Base-by-base conservation (phyloP, 2,329 filamentous ascomycete species). In the Aspergillus clavatus region DNA sequence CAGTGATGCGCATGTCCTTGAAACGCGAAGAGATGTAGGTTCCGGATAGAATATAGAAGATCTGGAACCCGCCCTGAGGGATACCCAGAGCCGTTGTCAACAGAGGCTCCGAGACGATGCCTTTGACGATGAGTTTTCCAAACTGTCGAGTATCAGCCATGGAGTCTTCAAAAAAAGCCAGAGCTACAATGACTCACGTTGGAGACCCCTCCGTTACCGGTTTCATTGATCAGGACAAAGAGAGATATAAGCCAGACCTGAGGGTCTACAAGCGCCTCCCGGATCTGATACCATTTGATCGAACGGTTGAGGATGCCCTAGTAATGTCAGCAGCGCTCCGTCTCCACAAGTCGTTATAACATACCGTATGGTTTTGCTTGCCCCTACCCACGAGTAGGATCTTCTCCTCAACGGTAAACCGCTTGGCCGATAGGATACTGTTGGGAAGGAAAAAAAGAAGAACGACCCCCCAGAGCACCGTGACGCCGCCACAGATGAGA, bases 1-100 rank as follows among this genome's bases (percentile, higher is more conserved):
- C 68, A 18, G 68, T 62, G 0, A 77, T 81, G 3, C 77, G 70
- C 2, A 66, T 60, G 38, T 80, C 78, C 42, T 67, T 70, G 48
- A 78, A 66, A n/a, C 63, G 68, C 3, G 75, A 74, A 0, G 79
- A 77, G 2, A 78, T 56, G 40, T 66, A 80, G 1, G 76, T 72
- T 2, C 77, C 78, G 0, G 70, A 67, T 7, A 81, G 68, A 27
- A 81, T 73, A 35, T 50, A 62, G n/a, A 78, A 58, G 3, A 78
- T 68, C 43, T 78, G 76, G 52, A 77, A 79, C 1, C 68, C 73
- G 4, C 78, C 78, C 35, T 74, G 70, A 0, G 78, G 79, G 24
- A 81, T 80, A 0, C 76, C 78, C 3, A 77, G 67, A 0, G 72
- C 73, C 0, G 76, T 77, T 0, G 78, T 79, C 6, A 67, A 54